Evolutionary conservation across 1,284 basidiomycete genomes (phyloP).

Genomic region (Leccinum variabile): DNA sequence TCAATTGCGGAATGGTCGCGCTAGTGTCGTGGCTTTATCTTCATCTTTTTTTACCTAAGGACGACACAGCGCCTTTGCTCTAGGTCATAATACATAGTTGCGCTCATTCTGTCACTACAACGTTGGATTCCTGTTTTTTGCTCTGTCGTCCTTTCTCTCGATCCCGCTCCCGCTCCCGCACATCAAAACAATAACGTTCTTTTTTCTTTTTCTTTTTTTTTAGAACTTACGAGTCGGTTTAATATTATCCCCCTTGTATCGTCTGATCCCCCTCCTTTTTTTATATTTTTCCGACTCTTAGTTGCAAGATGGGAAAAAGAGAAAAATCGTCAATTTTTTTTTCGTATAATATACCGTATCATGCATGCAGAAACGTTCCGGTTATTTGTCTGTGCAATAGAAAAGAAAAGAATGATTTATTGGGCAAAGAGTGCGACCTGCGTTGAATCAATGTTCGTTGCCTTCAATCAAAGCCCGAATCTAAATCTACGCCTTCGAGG

Average conservation of each 20-base stretch:
- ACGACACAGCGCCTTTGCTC: slow-evolving; percentile 26
- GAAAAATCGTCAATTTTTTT: neutral
- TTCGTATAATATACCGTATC: slow-evolving; percentile 17
- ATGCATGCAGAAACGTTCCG: neutral
- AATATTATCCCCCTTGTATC: slow-evolving; percentile 24
- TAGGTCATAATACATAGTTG: slow-evolving; percentile 32
- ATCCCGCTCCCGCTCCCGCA: neutral
- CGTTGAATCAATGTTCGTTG: too few species aligned
- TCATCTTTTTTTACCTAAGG: slow-evolving; percentile 24
- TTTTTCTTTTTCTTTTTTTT: neutral
- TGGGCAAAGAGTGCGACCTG: neutral
- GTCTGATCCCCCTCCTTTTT: slow-evolving; percentile 8
- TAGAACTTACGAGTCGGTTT: slow-evolving; percentile 22
- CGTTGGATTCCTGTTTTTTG: slow-evolving; percentile 35
- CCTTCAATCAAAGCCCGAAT: too few species aligned
- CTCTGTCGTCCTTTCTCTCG: slow-evolving; percentile 12
- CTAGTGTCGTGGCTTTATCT: slow-evolving; percentile 25
- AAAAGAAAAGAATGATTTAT: neutral
- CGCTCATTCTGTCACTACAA: slow-evolving; percentile 27
- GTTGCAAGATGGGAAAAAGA: neutral
- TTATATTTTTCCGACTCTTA: neutral
- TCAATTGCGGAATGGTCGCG: slow-evolving; percentile 21
- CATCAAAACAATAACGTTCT: slow-evolving; percentile 32
- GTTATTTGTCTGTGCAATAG: neutral
- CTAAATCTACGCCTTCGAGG: too few species aligned